Percentiles rank a stretch among this genome's conserved stretches.
Conservation (phyloP, 1,284 basidiomycete species). For the Cryptococcus sp. region DNA sequence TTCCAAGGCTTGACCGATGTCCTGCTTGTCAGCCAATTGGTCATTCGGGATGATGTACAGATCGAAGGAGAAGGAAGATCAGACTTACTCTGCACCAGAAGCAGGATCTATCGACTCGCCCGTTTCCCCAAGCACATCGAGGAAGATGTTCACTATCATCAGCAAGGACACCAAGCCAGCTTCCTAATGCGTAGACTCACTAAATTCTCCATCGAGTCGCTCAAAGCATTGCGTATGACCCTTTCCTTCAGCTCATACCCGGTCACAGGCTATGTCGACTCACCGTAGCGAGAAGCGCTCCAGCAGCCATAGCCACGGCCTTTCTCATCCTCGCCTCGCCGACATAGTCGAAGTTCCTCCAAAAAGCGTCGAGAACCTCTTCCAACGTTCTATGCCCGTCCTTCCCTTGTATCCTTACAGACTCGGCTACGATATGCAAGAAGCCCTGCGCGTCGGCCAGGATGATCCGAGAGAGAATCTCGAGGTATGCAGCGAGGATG, state of each 20-base stretch:
- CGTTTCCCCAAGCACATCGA: conserved; percentile 81
- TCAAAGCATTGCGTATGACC: conserved; percentile 73
- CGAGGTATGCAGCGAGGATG: conserved; percentile 41
- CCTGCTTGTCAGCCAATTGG: conserved; percentile 6
- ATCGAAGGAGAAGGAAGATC: neutral
- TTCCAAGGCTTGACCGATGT: conserved; percentile 27
- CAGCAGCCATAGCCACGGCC: conserved; percentile 44
- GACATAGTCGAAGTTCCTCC: conserved; percentile 48
- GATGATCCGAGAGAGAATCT: conserved; percentile 38
- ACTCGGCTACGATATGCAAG: conserved; percentile 35
- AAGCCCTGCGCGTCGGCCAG: conserved; percentile 38
- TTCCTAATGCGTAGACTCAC: conserved; percentile 56
- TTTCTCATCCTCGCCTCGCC: conserved; percentile 42
- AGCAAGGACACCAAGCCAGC: conserved; percentile 12
- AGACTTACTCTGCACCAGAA: conserved; percentile 29
- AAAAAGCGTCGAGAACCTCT: conserved; percentile 43
- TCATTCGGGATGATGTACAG: neutral
- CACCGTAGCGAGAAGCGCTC: conserved; percentile 38
- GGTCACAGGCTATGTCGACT: conserved; percentile 7
- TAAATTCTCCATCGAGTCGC: conserved; percentile 43
- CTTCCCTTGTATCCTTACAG: conserved; percentile 21
- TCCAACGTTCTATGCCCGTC: conserved; percentile 37
- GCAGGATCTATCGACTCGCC: conserved; percentile 54
- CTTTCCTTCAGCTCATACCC: conserved; percentile 47
- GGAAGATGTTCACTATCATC: conserved; percentile 77